Evolutionary conservation across 176 grass and related monocot genomes (phyloP), one percentile per base, ranked within the genome.

Genomic region (Bromus sterilis): DNA sequence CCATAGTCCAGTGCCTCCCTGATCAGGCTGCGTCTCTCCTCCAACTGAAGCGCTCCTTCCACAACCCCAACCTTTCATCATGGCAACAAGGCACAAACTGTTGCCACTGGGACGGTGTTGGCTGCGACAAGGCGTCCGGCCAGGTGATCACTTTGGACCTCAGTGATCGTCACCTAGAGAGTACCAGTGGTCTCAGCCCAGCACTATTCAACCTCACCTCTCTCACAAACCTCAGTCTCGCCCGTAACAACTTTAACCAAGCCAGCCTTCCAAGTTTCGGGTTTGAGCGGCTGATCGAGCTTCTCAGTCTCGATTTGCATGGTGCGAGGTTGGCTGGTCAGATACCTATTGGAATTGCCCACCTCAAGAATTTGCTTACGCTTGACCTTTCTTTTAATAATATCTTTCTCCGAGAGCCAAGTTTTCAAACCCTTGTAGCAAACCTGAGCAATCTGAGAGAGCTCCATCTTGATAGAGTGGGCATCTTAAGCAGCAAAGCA

Each of bases 391-490:
- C 81, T 13, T 21, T 3, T 3, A 75, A 73, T 25, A 0, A 2
- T 0, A 1, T 89, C 16, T 58, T 76, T 43, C 42, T 89, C 4
- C 12, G 23, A 3, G n/a, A 49, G 1, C 81, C 81, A 7, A 10
- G 15, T 2, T 30, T 89, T 25, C 30, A 55, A 21, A 49, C 13
- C 0, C 10, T 85, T 3, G 12, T 89, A 21, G 37, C 53, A 63
- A 82, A 85, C 30, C 57, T 85, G 29, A 85, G 43, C 56, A 82
- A 78, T 78, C 26, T 85, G 14, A 89, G 25, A 4, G 64, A 58
- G 21, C 87, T 85, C 29, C 9, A 65, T 61, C 72, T 89, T 13
- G 41, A 78, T 65, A 0, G 0, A 0, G 35, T 85, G 13, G 20
- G 10, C 37, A 46, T 89, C 11, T 29, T 4, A 0, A 20, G 11